A percentile compares a stretch with the other conserved stretches of the same genome.
Evolutionary conservation across 139 green algal species (phyloP).

Genomic region (Raphidocelis subcapitata): DNA sequence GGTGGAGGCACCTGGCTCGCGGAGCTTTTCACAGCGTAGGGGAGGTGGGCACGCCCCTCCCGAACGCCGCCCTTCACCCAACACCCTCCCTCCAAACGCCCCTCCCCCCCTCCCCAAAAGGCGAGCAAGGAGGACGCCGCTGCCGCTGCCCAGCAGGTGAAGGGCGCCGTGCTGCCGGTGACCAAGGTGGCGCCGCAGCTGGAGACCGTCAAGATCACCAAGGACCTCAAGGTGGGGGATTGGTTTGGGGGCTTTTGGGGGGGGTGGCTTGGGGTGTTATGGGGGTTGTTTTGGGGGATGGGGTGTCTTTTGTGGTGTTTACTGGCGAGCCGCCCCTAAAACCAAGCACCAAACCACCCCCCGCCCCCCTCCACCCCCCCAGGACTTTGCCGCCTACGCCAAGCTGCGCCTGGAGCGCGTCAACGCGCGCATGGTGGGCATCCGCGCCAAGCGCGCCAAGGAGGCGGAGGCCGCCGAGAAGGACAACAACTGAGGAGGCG

Average conservation of each 20-base stretch:
- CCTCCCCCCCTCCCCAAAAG: constrained; percentile 17
- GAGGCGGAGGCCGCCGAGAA: constrained; percentile 74
- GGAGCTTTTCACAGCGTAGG: background rate
- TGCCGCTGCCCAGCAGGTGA: constrained; percentile 63
- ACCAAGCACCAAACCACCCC: too few species aligned
- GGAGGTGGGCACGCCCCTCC: too few species aligned
- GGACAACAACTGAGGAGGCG: too few species aligned
- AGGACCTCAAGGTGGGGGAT: constrained; percentile 84
- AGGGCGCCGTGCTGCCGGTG: constrained; percentile 71
- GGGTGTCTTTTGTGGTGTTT: too few species aligned
- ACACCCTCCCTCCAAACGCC: background rate
- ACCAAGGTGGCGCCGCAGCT: constrained; percentile 45
- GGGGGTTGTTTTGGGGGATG: too few species aligned
- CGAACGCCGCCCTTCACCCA: background rate
- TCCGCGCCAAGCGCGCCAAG: constrained; percentile 83
- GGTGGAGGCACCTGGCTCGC: background rate
- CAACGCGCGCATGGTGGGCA: constrained; percentile 81
- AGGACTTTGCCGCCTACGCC: constrained; percentile 71
- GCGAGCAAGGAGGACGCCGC: constrained; percentile 71
- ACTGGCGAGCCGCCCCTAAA: too few species aligned
- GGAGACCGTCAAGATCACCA: constrained; percentile 85
- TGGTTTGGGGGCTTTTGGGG: too few species aligned
- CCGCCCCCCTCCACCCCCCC: too few species aligned
- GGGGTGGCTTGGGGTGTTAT: too few species aligned
- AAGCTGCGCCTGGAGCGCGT: constrained; percentile 93